These are phyloP conservation scores for Aspergillus nidulans DNA, from an alignment of 495 filamentous ascomycete genomes.

Conservation along the genomic window DNA sequence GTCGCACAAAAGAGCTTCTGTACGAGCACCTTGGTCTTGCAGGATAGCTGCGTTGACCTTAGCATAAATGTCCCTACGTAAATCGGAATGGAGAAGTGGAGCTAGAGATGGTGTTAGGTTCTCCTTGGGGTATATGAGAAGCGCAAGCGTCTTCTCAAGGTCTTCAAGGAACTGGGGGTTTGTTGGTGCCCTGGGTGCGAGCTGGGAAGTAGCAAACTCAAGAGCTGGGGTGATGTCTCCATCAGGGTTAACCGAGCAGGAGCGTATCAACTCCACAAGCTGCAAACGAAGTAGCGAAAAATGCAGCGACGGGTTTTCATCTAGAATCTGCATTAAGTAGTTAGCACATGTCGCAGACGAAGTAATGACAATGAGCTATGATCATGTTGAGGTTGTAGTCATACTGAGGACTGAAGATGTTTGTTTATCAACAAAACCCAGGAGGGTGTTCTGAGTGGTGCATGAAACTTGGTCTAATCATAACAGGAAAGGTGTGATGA, in stretches of 20 bases:
- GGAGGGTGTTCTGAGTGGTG: constrained; percentile 92
- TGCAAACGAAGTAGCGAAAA: constrained; percentile 89
- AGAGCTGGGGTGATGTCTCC: constrained; percentile 78
- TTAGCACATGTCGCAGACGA: constrained; percentile 20
- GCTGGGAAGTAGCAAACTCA: constrained; percentile 78
- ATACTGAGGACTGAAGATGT: constrained; percentile 95
- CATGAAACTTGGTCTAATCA: constrained; percentile 98
- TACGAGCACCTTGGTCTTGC: constrained; percentile 59
- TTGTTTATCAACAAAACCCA: constrained; percentile 88
- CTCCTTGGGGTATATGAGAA: constrained; percentile 79
- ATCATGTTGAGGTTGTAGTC: constrained; percentile 49
- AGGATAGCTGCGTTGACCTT: constrained; percentile 87
- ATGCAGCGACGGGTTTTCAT: constrained; percentile 77
- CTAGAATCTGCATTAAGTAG: constrained; percentile 67
- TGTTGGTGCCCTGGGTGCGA: constrained; percentile 81
- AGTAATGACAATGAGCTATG: constrained; percentile 11
- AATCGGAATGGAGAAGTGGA: constrained; percentile 68
- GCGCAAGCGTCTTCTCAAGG: constrained; percentile 86
- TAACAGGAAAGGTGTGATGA: constrained; percentile 45
- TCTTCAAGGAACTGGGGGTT: constrained; percentile 80
- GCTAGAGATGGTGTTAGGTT: constrained; percentile 71
- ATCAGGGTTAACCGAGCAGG: constrained; percentile 56
- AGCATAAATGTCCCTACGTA: constrained; percentile 73
- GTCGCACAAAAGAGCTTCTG: constrained; percentile 74
- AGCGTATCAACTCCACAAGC: constrained; percentile 86